Evolutionary conservation across 768 basidiomycete genomes (phyloP).

Genomic region (Rhizopogon sp.): DNA sequence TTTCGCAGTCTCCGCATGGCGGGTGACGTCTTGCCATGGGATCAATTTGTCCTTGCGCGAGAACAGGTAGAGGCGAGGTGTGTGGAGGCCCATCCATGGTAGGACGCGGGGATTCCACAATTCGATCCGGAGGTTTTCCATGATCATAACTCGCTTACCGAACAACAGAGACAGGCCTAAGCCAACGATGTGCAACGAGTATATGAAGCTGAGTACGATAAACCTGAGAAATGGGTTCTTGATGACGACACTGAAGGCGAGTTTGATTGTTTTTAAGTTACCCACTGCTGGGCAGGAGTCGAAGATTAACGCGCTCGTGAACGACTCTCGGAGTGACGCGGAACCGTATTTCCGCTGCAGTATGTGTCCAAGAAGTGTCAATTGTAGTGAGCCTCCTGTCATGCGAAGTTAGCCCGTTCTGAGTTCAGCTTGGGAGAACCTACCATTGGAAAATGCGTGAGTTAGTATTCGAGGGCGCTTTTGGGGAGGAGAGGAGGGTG

Average conservation of each 20-base stretch:
- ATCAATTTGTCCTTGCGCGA: conserved; percentile 27
- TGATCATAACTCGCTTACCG: conserved; percentile 10
- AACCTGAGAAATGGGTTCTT: conserved; percentile 15
- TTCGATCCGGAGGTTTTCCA: conserved; percentile 3
- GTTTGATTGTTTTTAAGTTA: conserved; percentile 11
- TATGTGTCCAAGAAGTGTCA: conserved; percentile 13
- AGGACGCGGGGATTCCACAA: conserved; percentile 21
- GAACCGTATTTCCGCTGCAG: conserved; percentile 15
- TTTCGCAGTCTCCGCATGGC: conserved; percentile 21
- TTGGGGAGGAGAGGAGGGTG: neutral
- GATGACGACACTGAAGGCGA: conserved; percentile 17
- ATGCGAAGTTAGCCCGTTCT: neutral
- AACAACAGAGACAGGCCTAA: conserved; percentile 9
- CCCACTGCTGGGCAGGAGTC: conserved; percentile 17
- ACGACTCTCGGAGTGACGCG: neutral
- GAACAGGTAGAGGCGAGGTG: conserved; percentile 32
- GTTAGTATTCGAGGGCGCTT: conserved; percentile 18
- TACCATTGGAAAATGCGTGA: conserved; percentile 27
- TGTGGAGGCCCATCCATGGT: conserved; percentile 25
- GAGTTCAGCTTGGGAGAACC: neutral
- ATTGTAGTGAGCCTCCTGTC: conserved; percentile 18
- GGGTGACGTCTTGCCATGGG: conserved; percentile 20
- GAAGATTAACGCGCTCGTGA: conserved; percentile 13
- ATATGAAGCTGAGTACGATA: conserved; percentile 11
- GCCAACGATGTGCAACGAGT: conserved; percentile 7